Percentiles rank a stretch among this genome's conserved stretches.
Evolutionary conservation across 768 basidiomycete genomes (phyloP).

Genomic region (Hysterangium stoloniferum): DNA sequence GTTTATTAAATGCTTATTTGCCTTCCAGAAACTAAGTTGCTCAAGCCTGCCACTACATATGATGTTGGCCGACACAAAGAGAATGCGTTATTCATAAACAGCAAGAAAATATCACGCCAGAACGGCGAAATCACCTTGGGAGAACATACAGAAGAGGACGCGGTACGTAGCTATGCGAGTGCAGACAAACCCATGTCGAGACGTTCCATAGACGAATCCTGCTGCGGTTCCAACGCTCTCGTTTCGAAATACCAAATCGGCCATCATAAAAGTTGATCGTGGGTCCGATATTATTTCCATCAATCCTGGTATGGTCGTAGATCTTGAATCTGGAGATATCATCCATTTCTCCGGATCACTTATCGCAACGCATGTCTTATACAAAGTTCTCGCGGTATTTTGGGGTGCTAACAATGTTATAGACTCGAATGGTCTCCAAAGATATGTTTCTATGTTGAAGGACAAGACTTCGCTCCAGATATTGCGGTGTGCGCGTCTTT

Average conservation of each 20-base stretch:
- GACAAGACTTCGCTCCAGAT: conserved; percentile 28
- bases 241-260: conserved; percentile 41
- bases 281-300: conserved; percentile 27
- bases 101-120: conserved; percentile 56
- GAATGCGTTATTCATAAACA: conserved; percentile 38
- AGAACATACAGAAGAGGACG: conserved; percentile 40
- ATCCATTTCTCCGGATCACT: conserved; percentile 39
- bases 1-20: conserved; percentile 2
- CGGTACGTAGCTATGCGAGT: conserved; percentile 45
- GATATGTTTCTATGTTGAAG: conserved; percentile 39
- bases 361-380: conserved; percentile 37
- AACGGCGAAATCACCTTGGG: conserved; percentile 55
- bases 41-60: conserved; percentile 53
- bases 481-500: conserved; percentile 1
- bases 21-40: conserved; percentile 42
- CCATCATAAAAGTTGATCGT: conserved; percentile 36
- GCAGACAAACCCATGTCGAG: conserved; percentile 42
- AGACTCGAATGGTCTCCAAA: conserved; percentile 48
- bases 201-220: conserved; percentile 39
- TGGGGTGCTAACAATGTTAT: too few species aligned
- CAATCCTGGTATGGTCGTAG: conserved; percentile 30
- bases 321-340: conserved; percentile 48
- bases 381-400: too few species aligned
- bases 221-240: conserved; percentile 39
- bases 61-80: conserved; percentile 48